Base-by-base conservation (phyloP, 768 basidiomycete genomes). In the Lentinula lateritia region DNA sequence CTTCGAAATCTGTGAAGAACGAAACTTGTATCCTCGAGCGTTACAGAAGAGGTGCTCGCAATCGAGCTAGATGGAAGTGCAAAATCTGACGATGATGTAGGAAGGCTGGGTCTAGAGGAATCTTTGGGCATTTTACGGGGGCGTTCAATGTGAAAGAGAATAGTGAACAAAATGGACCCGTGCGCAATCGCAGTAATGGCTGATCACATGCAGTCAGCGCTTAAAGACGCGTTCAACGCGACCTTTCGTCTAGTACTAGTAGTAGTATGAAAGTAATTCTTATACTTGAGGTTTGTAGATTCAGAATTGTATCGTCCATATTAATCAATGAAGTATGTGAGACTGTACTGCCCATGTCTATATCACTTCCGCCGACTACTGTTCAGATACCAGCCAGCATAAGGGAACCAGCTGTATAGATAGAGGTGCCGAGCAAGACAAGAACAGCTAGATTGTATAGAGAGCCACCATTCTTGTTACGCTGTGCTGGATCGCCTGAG, bases 51-150 rank as follows among this genome's bases (percentile, higher is more conserved):
- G 18, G 78, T 76, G 6, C 80, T 65, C 71, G 75, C 70, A 15
- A 76, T 65, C 23, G 88, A 60, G 46, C 59, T 60, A 28, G 59
- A 50, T 42, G 59, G 89, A 15, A 92, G 74, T 59, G 87, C 89
- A 70, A 91, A 92, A 66, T 90, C 90, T 61, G 85, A 82, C 32
- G 86, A 85, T 36, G 87, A 89, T 3, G 89, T 83, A 45, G 90
- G 87, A 20, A 92, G 78, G 2, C 83, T 82, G 34, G 84, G 81
- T 53, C 87, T 75, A 46, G 78, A 71, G 63, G 77, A 69, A 4
- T 82, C 83, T 72, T 83, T 83, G 50, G 88, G 83, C 88, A 90
- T 90, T 57, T 61, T 66, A 56, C 34, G 39, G 53, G 52, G 20
- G 60, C 63, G 60, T 39, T 28, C 28, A 28, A 28, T 28, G 28